phyloP scores from a whole-genome alignment of 2,329 filamentous ascomycete species.

The Phyllachora maydis region DNA sequence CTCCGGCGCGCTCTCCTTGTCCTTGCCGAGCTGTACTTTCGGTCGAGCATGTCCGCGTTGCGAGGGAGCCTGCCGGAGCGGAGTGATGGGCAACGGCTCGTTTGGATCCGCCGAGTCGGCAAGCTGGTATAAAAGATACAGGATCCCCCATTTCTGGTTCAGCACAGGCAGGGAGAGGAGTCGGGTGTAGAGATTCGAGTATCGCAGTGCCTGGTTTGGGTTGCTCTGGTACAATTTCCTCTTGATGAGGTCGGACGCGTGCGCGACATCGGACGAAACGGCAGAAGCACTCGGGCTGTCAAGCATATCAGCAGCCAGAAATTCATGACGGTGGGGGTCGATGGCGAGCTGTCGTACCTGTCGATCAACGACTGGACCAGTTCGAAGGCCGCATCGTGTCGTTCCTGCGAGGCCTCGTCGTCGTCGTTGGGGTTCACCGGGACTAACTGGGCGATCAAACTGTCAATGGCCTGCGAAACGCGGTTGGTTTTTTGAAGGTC shows the following conservation, averaged over 20 bases:
- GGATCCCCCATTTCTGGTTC: slow-evolving; percentile 89
- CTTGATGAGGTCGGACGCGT: slow-evolving; percentile 85
- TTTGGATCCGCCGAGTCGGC: slow-evolving; percentile 43
- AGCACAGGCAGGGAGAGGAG: slow-evolving; percentile 81
- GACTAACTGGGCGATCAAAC: slow-evolving; percentile 56
- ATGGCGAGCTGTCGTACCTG: slow-evolving; percentile 13
- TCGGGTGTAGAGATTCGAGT: slow-evolving; percentile 78
- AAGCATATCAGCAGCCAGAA: slow-evolving; percentile 14
- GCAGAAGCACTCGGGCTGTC: slow-evolving; percentile 29
- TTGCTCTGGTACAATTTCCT: slow-evolving; percentile 66
- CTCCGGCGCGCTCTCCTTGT: slow-evolving; percentile 1
- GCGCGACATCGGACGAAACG: slow-evolving; percentile 62
- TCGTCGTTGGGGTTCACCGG: slow-evolving; percentile 44
- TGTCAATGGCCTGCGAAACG: slow-evolving; percentile 60
- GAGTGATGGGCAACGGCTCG: slow-evolving; percentile 25
- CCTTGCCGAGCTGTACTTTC: slow-evolving; percentile 1
- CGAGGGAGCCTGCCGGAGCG: slow-evolving; percentile 11
- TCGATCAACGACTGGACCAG: slow-evolving; percentile 29
- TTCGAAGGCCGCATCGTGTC: slow-evolving; percentile 40
- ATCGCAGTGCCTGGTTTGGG: slow-evolving; percentile 58
- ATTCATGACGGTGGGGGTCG: slow-evolving; percentile 2
- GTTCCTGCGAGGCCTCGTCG: slow-evolving; percentile 45
- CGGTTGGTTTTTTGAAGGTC: slow-evolving; percentile 39
- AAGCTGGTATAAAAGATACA: slow-evolving; percentile 75
- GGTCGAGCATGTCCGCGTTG: slow-evolving; percentile 2